Conservation (phyloP, 75 land plant species). For the Sequoia sempervirens region DNA sequence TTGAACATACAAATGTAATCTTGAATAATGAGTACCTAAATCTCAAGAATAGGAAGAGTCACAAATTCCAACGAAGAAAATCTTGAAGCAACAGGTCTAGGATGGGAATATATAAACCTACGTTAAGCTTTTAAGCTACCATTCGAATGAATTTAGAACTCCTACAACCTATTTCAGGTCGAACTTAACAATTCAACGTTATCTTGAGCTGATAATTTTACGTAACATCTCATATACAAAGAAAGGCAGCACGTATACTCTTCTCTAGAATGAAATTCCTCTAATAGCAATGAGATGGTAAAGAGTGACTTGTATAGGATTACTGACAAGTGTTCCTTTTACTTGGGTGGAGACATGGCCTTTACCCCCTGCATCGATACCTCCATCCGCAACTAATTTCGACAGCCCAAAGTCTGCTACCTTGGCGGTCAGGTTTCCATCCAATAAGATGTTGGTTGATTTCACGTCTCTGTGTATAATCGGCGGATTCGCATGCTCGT, state of each 20-base stretch:
- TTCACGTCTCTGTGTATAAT: slow-evolving; percentile 89
- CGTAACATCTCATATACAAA: no score
- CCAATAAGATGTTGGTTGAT: slow-evolving; percentile 70
- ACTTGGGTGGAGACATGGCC: slow-evolving; percentile 66
- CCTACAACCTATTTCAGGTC: no score
- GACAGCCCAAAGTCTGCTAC: slow-evolving; percentile 92
- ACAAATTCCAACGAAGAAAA: no score
- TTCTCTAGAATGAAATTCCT: background rate
- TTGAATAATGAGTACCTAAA: no score
- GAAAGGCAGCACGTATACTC: background rate
- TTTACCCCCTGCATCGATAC: slow-evolving; percentile 18
- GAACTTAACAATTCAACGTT: no score
- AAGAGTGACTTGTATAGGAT: background rate
- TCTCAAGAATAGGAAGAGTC: no score
- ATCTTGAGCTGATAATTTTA: no score
- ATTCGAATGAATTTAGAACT: no score
- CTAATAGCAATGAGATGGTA: background rate
- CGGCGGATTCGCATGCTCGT: slow-evolving; percentile 80
- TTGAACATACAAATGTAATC: no score
- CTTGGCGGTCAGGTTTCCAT: slow-evolving; percentile 69
- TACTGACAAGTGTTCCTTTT: slow-evolving; percentile 82
- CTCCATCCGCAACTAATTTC: slow-evolving; percentile 45
- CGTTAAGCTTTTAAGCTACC: no score
- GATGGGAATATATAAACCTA: no score
- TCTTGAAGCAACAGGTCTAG: no score